Percentiles rank a stretch among this genome's conserved stretches.
Conservation (phyloP, 371 early-diverging fungal species). For the Dichotomocladium elegans region DNA sequence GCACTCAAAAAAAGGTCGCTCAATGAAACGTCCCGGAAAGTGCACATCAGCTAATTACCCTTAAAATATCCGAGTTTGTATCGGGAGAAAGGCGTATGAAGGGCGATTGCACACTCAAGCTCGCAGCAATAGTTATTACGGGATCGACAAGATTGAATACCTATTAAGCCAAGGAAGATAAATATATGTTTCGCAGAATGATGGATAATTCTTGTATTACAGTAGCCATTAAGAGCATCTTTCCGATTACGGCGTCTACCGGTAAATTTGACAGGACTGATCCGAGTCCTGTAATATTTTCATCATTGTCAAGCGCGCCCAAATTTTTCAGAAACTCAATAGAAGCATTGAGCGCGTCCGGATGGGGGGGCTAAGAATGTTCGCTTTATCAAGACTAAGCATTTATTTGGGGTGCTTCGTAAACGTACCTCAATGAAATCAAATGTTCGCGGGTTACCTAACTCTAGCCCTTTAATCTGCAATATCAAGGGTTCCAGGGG, state of each 20-base stretch:
- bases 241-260: conserved; percentile 84
- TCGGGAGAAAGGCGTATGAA: conserved; percentile 51
- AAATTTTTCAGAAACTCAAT: conserved; percentile 55
- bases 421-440: conserved; percentile 51
- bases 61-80: conserved; percentile 35
- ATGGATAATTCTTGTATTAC: conserved; percentile 10
- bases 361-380: conserved; percentile 57
- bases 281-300: conserved; percentile 79
- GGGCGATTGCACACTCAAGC: conserved; percentile 68
- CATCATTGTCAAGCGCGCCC: conserved; percentile 51
- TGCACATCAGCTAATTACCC: conserved; percentile 13
- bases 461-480: conserved; percentile 65
- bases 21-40: neutral
- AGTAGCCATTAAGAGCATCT: conserved; percentile 73
- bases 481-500: conserved; percentile 78
- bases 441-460: conserved; percentile 51
- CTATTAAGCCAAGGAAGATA: conserved; percentile 9
- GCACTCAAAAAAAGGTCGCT: neutral
- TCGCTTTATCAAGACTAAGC: too few relatives aligned
- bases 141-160: conserved; percentile 70
- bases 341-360: conserved; percentile 58
- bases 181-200: too few relatives aligned
- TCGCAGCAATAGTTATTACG: conserved; percentile 77
- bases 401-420: too few relatives aligned
- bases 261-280: conserved; percentile 80